Base-by-base conservation (phyloP, 164 flowering plant genomes). In the Vitis amurensis region DNA sequence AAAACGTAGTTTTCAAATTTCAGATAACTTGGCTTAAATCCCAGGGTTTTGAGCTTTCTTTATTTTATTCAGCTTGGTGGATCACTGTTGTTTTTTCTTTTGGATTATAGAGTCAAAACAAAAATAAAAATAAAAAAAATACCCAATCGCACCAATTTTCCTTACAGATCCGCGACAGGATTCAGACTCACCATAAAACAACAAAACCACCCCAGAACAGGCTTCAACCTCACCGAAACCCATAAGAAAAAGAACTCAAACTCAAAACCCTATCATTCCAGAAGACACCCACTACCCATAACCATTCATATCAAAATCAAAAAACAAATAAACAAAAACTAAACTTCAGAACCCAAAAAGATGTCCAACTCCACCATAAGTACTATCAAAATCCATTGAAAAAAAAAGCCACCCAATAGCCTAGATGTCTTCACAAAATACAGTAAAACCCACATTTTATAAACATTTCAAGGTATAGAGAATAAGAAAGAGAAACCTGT, bases 401-500 rank as follows among this genome's bases (percentile, higher is more conserved):
- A 12, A 23, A 23, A 23, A 14, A 59, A 27, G 11, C 61, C 27
- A 3, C 30, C 15, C 27, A 19, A 58, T n/a, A 37, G 44, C 44
- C 14, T 12, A 8, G 30, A 58, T 9, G 3, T 23, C 29, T 59
- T 27, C 30, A 9, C 37, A 27, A 3, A 19, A 37, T 37, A 37
- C 44, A 37, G 44, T 37, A 37, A 37, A 27, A 27, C 61, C 59
- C 61, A 27, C 61, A 59, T 59, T 59, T 11, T 27, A 11, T 13
- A 59, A 10, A 10, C 44, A 59, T 30, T 27, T 10, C 3, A 1
- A 4, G 9, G 29, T 16, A 11, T 8, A 57, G 59, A 57, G 59
- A 57, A 31, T 49, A 9, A 47, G 63, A 68, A 55, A 60, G 71
- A 50, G 48, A 50, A 44, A 49, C 29, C 53, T 10, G 71, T 37